Evolutionary conservation across 2,329 filamentous ascomycete genomes (phyloP).

Genomic region (Talaromyces sp.): DNA sequence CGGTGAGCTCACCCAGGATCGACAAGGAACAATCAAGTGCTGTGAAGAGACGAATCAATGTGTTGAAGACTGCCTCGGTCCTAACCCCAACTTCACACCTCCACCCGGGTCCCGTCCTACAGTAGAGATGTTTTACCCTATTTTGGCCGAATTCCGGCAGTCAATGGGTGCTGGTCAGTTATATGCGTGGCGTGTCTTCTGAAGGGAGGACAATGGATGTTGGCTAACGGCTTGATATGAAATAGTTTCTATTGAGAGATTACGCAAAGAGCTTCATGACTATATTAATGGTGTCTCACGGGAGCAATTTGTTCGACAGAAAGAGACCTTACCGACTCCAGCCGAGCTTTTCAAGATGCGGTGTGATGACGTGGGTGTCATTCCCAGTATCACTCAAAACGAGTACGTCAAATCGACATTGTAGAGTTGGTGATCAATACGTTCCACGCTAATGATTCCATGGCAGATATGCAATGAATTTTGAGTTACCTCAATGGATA

Average conservation of each 20-base stretch:
- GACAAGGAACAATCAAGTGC: constrained; percentile 2
- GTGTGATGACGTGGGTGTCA: constrained; percentile 1
- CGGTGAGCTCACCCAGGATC: background rate
- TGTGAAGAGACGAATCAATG: constrained; percentile 5
- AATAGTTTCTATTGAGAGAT: constrained; percentile 1
- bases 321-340: background rate
- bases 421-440: background rate
- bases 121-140: constrained; percentile 5
- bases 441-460: background rate
- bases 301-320: constrained; percentile 3
- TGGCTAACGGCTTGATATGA: background rate
- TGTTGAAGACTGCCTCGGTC: background rate
- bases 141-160: background rate
- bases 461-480: constrained; percentile 5
- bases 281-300: background rate
- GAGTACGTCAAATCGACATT: background rate
- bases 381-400: constrained; percentile 9
- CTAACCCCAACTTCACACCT: constrained; percentile 5
- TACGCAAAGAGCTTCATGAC: constrained; percentile 6
- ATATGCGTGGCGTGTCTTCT: background rate
- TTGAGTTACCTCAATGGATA: constrained; percentile 9
- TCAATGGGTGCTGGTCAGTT: constrained; percentile 3
- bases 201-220: too few relatives aligned
- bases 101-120: background rate
- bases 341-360: constrained; percentile 8